Conservation (phyloP, 768 basidiomycete species). For the Hypholoma sublateritium region DNA sequence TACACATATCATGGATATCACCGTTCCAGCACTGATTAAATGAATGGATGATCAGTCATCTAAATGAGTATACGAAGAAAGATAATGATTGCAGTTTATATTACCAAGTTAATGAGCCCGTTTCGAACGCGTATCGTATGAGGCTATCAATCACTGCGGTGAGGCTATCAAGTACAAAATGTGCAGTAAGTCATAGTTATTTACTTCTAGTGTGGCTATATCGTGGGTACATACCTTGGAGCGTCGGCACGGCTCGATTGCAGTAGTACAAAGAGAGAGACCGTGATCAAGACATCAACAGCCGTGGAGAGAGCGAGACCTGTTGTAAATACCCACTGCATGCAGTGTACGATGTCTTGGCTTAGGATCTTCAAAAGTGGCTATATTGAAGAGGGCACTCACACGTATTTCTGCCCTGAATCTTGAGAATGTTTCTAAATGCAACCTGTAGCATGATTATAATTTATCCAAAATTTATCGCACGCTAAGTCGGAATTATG, state of each 20-base stretch:
- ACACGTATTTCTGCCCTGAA: slow-evolving; percentile 22
- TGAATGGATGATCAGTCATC: not conserved
- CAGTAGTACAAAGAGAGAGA: slow-evolving; percentile 42
- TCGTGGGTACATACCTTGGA: slow-evolving; percentile 28
- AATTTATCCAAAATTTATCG: too few species aligned
- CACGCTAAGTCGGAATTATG: not conserved
- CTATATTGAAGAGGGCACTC: slow-evolving; percentile 5
- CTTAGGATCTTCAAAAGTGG: not conserved
- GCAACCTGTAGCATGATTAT: slow-evolving; percentile 19
- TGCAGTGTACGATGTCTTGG: not conserved
- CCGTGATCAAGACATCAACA: slow-evolving; percentile 51
- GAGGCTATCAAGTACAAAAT: slow-evolving; percentile 27
- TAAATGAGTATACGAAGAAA: not conserved
- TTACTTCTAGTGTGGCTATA: too few species aligned
- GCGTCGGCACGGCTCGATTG: slow-evolving; percentile 36
- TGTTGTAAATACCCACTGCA: slow-evolving; percentile 54
- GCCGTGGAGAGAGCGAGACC: slow-evolving; percentile 49
- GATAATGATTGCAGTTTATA: too few species aligned
- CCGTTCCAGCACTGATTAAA: slow-evolving; percentile 37
- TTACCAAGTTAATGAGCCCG: slow-evolving; percentile 49
- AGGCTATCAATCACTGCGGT: slow-evolving; percentile 46
- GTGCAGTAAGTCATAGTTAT: not conserved
- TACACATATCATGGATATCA: slow-evolving; percentile 50
- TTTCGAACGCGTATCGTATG: slow-evolving; percentile 53
- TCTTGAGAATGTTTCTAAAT: slow-evolving; percentile 13